Evolutionary conservation across 441 rosid genomes (phyloP).

Genomic region (Corymbia calophylla): DNA sequence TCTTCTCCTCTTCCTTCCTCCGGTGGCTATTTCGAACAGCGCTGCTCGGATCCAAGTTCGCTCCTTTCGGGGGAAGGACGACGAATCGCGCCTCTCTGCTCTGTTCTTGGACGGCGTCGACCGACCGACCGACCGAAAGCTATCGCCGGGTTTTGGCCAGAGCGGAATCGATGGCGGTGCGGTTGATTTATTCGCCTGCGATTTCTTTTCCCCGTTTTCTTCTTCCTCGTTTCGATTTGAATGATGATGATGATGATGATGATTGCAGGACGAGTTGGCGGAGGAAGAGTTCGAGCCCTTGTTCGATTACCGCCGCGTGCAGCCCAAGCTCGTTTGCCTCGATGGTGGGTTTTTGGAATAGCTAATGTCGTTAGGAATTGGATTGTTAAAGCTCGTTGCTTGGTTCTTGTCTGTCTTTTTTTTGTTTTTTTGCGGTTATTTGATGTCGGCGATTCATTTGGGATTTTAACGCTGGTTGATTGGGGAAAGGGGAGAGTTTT

Average conservation of each 20-base stretch:
- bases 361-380: neutral
- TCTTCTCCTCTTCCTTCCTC: neutral
- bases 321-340: constrained; percentile 49
- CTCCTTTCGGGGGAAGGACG: neutral
- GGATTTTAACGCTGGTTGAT: neutral
- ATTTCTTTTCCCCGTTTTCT: neutral
- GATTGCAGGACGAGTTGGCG: constrained; percentile 35
- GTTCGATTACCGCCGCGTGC: constrained; percentile 82
- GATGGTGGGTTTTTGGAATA: constrained; percentile 31
- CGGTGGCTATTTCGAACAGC: neutral
- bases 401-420: neutral
- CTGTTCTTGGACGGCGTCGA: neutral
- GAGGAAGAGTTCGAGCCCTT: constrained; percentile 75
- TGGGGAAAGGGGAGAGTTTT: neutral
- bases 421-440: neutral
- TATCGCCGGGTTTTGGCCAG: neutral
- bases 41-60: neutral
- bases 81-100: neutral
- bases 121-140: neutral
- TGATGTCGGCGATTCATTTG: neutral
- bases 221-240: neutral
- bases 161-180: neutral
- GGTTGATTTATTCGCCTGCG: neutral
- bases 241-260: neutral
- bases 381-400: neutral